Percentiles rank a stretch among this genome's conserved stretches.
These are phyloP conservation scores for Taxawa tesnikishii DNA, from an alignment of 2,329 filamentous ascomycete genomes.

Conservation along the genomic window DNA sequence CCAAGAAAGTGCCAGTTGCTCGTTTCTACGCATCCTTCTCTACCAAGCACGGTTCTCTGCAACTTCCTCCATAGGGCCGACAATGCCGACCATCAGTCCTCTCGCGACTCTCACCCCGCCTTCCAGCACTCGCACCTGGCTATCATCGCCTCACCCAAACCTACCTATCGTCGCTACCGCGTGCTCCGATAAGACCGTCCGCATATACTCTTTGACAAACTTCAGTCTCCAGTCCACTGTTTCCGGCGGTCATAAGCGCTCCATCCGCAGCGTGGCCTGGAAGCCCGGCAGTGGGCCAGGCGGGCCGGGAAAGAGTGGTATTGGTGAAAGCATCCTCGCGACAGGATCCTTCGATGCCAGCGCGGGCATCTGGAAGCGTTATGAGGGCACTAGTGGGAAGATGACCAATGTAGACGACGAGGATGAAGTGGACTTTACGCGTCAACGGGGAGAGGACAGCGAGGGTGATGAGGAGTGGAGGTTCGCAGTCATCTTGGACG, in stretches of 20 bases:
- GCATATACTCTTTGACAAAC: constrained; percentile 75
- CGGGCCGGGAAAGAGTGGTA: constrained; percentile 20
- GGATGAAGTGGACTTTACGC: constrained; percentile 18
- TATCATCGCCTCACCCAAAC: constrained; percentile 70
- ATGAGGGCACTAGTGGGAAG: constrained; percentile 53
- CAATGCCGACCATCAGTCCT: constrained; percentile 18
- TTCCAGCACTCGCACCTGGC: constrained; percentile 61
- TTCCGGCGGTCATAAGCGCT: constrained; percentile 79
- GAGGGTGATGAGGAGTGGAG: constrained; percentile 76
- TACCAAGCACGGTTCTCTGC: too few relatives aligned
- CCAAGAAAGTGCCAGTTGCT: too few relatives aligned
- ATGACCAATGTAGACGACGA: constrained; percentile 21
- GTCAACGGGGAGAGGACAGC: constrained; percentile 21
- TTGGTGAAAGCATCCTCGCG: constrained; percentile 63
- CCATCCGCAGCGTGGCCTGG: constrained; percentile 78
- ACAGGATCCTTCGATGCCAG: constrained; percentile 91
- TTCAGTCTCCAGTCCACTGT: constrained; percentile 70
- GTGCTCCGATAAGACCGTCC: constrained; percentile 73
- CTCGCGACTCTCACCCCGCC: constrained; percentile 43
- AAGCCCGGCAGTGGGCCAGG: constrained; percentile 47
- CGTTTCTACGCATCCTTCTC: too few relatives aligned
- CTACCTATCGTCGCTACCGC: constrained; percentile 82
- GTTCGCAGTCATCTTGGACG: constrained; percentile 83
- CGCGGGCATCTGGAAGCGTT: constrained; percentile 54
- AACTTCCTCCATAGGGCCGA: too few relatives aligned